A percentile compares a stretch with the other conserved stretches of the same genome.
Conservation (phyloP, 2,329 filamentous ascomycete genomes). For the Exophiala calicioides region DNA sequence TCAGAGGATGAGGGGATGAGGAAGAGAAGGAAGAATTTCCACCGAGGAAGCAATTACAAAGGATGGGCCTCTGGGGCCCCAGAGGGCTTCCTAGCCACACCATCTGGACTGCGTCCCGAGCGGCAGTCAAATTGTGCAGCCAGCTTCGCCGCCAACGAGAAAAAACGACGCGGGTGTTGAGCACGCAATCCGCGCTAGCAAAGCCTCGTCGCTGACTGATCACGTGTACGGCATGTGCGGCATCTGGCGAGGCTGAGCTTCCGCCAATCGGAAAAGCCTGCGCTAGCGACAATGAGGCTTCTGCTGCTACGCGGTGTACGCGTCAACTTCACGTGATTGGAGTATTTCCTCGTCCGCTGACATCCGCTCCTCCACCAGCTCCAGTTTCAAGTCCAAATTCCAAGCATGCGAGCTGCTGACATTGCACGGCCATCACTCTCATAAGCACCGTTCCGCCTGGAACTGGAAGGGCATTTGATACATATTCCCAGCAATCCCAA, state of each 20-base stretch:
- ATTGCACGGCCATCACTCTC: too few relatives aligned
- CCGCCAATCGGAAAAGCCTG: too few relatives aligned
- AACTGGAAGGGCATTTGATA: background rate
- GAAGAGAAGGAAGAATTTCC: constrained; percentile 10
- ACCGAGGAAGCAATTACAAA: constrained; percentile 8
- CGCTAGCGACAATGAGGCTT: too few relatives aligned
- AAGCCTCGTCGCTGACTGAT: background rate
- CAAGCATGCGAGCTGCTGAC: too few relatives aligned
- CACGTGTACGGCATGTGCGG: background rate
- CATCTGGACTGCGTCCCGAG: constrained; percentile 2
- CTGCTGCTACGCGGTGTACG: too few relatives aligned
- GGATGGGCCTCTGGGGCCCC: constrained; percentile 10
- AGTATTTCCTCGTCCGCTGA: too few relatives aligned
- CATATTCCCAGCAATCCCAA: too few relatives aligned
- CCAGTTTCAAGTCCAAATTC: too few relatives aligned
- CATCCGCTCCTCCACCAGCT: too few relatives aligned
- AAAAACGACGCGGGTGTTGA: background rate
- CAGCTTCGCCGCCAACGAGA: constrained; percentile 1
- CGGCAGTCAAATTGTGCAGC: background rate
- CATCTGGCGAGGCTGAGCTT: background rate
- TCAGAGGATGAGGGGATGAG: constrained; percentile 4
- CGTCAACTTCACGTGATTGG: too few relatives aligned
- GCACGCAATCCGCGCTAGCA: constrained; percentile 6
- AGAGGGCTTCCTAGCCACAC: constrained; percentile 18
- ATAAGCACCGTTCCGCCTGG: too few relatives aligned